Base-by-base conservation (phyloP, 495 filamentous ascomycete species). In the Oidiodendron maius region DNA sequence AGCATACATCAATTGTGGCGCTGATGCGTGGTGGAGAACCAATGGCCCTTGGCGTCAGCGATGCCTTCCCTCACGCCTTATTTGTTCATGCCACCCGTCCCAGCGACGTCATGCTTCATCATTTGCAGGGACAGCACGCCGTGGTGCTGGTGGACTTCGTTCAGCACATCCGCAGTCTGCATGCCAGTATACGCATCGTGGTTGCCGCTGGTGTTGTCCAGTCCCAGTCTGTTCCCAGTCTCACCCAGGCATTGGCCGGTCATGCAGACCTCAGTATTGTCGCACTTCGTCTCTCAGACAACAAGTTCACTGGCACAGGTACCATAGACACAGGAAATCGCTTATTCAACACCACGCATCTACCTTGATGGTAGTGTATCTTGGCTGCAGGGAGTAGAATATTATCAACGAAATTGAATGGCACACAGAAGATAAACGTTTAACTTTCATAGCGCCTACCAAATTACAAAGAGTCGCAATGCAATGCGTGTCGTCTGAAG, bases 1-100 rank as follows among this genome's bases (percentile, higher is more conserved):
- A 63, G 8, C 50, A 63, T 16, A 84, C 79, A 3, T 51, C 70
- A 13, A 83, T 86, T 36, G 69, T 86, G 11, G 62, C 79, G 0
- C 60, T 86, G 20, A 83, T 86, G 82, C 77, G 82, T 23, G 82
- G 76, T 16, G 81, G 82, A 21, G 80, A 83, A 58, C 66, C 81
- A 11, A 80, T 86, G 77, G 82, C 82, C n/a, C 64, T 71, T 4
- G 81, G 82, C 4, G 69, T 86, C 48, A 80, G 59, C 53, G 68
- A 80, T 1, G 74, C 66, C 18, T 76, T 84, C 23, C 74, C 75
- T 0, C 49, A 58, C 1, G 76, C 80, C 12, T 71, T 64, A 58
- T 80, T 84, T 50, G 26, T 80, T 1, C 80, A 86, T 54, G 82
- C 78, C 3, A 66, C 61, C 1, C 3, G 59, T 18, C 62, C 74